These are phyloP conservation scores for Pestalotiopsis sp. DNA, from an alignment of 2,329 filamentous ascomycete genomes.

Conservation along the genomic window DNA sequence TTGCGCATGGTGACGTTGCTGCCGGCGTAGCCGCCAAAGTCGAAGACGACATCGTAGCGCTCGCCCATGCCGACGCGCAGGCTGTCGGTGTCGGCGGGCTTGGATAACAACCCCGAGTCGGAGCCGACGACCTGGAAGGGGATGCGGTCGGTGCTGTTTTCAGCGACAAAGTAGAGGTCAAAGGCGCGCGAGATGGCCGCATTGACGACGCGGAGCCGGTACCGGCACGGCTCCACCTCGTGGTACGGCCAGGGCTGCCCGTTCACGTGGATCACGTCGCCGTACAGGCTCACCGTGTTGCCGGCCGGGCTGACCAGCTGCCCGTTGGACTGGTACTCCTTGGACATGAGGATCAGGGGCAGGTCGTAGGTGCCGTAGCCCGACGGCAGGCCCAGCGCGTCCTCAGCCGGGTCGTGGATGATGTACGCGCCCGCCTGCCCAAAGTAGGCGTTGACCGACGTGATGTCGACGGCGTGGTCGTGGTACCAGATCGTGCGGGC, in stretches of 20 bases:
- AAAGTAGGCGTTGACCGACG: conserved; percentile 57
- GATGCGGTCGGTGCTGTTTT: conserved; percentile 32
- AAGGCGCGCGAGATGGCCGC: conserved; percentile 51
- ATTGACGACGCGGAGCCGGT: conserved; percentile 58
- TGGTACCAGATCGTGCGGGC: conserved; percentile 63
- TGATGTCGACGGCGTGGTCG: conserved; percentile 45
- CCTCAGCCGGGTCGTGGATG: conserved; percentile 51
- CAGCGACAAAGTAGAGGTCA: conserved; percentile 46
- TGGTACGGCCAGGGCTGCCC: conserved; percentile 62
- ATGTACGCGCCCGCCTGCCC: conserved; percentile 62
- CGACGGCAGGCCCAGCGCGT: conserved; percentile 49
- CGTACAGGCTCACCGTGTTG: conserved; percentile 52
- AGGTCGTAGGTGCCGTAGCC: conserved; percentile 56
- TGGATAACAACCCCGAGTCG: conserved; percentile 53
- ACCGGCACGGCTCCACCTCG: conserved; percentile 62
- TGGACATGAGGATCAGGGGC: conserved; percentile 51
- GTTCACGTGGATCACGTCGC: conserved; percentile 62
- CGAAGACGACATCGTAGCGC: conserved; percentile 60
- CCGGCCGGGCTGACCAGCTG: conserved; percentile 47
- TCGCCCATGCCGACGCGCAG: conserved; percentile 57
- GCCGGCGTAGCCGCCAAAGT: conserved; percentile 52
- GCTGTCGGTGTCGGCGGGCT: conserved; percentile 44
- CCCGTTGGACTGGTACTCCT: conserved; percentile 54
- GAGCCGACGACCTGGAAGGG: conserved; percentile 57
- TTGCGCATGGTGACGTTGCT: conserved; percentile 46